Evolutionary conservation across 164 flowering plant genomes (phyloP).

Genomic region (Liriodendron chinense): DNA sequence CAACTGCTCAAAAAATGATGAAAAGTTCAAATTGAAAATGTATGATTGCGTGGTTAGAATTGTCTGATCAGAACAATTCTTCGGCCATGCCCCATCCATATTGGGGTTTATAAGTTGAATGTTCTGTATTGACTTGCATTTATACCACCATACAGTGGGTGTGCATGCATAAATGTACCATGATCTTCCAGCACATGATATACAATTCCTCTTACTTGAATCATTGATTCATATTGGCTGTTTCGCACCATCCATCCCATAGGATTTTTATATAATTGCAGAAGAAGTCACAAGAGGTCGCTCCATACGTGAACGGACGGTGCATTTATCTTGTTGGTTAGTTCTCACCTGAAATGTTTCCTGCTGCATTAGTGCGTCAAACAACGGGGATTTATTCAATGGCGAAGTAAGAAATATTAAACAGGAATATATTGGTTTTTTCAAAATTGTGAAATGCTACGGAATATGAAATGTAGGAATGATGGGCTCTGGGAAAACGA

Average conservation of each 20-base stretch:
- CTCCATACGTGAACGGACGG: constrained; percentile 64
- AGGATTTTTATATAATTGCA: constrained; percentile 38
- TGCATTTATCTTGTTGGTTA: constrained; percentile 93
- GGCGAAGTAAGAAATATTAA: neutral
- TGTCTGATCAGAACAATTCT: neutral
- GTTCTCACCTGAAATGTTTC: constrained; percentile 25
- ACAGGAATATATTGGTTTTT: neutral
- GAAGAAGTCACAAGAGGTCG: constrained; percentile 69
- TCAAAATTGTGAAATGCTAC: neutral
- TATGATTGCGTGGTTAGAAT: neutral
- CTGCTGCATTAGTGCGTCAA: neutral
- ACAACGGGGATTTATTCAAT: neutral
- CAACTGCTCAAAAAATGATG: neutral
- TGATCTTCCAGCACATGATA: too few species aligned
- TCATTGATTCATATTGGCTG: neutral
- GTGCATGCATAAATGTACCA: neutral
- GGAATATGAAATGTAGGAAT: constrained; percentile 54
- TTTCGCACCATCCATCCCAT: constrained; percentile 14
- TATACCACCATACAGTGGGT: neutral
- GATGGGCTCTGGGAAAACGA: constrained; percentile 99
- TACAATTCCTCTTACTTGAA: neutral
- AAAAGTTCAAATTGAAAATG: neutral
- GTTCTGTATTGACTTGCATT: neutral
- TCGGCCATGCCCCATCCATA: neutral
- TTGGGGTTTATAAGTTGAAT: neutral